A percentile compares a stretch with the other conserved stretches of the same genome.
Evolutionary conservation across 2,329 filamentous ascomycete species (phyloP).

Genomic region (Cercospora sp.): DNA sequence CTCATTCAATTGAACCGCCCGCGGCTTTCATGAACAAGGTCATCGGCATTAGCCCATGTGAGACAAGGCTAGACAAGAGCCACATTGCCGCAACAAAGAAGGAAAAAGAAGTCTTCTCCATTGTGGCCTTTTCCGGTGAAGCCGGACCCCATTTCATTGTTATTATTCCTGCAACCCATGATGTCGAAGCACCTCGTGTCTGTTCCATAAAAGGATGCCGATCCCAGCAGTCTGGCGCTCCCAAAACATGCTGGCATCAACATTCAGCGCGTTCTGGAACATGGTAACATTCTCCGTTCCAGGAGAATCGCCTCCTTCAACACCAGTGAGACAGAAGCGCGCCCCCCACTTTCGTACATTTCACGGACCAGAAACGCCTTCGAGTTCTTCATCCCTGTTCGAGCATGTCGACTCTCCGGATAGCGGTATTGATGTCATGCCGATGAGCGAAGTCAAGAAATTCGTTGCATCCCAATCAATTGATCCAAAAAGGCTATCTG

Average conservation of each 20-base stretch:
- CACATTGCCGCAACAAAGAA: background rate
- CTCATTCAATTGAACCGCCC: background rate
- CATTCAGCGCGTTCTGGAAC: background rate
- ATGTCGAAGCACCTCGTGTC: background rate
- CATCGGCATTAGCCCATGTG: background rate
- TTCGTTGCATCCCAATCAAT: background rate
- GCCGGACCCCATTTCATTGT: background rate
- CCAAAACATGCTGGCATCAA: background rate
- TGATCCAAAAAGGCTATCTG: background rate
- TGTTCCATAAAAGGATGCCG: background rate
- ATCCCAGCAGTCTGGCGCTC: background rate
- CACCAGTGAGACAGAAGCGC: background rate
- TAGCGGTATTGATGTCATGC: background rate
- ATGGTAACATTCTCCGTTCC: background rate
- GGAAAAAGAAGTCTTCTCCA: background rate
- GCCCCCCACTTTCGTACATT: background rate
- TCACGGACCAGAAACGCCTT: background rate
- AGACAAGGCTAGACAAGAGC: background rate
- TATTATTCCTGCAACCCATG: background rate
- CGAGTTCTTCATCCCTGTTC: background rate
- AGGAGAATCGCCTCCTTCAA: background rate
- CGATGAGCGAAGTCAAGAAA: background rate
- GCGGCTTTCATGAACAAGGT: background rate
- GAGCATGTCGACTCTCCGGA: background rate
- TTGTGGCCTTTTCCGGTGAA: background rate